Evolutionary conservation across 2,329 filamentous ascomycete species (phyloP).

Genomic region (Colletotrichum destructivum): DNA sequence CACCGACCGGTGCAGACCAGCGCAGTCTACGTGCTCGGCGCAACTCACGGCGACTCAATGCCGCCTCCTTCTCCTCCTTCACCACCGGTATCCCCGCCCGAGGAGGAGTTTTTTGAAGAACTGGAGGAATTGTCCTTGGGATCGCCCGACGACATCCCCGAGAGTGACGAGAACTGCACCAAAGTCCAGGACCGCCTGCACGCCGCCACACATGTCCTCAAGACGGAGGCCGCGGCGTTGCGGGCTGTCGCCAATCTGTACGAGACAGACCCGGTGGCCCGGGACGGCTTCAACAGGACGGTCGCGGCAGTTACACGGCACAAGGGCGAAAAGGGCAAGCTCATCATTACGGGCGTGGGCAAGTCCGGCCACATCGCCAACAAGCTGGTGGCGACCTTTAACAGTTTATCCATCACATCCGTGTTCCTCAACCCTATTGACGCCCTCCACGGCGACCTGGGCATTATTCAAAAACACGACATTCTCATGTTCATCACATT

Average conservation of each 20-base stretch:
- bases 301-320: constrained; percentile 78
- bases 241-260: constrained; percentile 83
- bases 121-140: constrained; percentile 42
- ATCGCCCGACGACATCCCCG: constrained; percentile 40
- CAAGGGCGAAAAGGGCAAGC: constrained; percentile 76
- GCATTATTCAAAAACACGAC: constrained; percentile 82
- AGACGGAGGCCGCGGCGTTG: constrained; percentile 85
- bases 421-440: constrained; percentile 93
- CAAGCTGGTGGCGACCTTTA: constrained; percentile 94
- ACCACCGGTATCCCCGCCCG: constrained; percentile 47
- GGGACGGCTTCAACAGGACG: constrained; percentile 78
- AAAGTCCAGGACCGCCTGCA: constrained; percentile 61
- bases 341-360: constrained; percentile 89
- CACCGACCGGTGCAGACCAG: constrained; percentile 66
- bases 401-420: constrained; percentile 85
- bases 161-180: constrained; percentile 42
- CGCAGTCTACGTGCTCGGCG: constrained; percentile 63
- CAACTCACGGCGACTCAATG: constrained; percentile 54
- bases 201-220: constrained; percentile 86
- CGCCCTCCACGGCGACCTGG: constrained; percentile 92
- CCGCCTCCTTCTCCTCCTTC: constrained; percentile 68
- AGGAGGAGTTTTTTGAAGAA: constrained; percentile 36
- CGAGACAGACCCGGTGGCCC: constrained; percentile 76
- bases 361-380: constrained; percentile 93
- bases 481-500: constrained; percentile 90